Evolutionary conservation across 2,329 filamentous ascomycete genomes (phyloP).

Genomic region (Ophiostoma himal-ulmi): DNA sequence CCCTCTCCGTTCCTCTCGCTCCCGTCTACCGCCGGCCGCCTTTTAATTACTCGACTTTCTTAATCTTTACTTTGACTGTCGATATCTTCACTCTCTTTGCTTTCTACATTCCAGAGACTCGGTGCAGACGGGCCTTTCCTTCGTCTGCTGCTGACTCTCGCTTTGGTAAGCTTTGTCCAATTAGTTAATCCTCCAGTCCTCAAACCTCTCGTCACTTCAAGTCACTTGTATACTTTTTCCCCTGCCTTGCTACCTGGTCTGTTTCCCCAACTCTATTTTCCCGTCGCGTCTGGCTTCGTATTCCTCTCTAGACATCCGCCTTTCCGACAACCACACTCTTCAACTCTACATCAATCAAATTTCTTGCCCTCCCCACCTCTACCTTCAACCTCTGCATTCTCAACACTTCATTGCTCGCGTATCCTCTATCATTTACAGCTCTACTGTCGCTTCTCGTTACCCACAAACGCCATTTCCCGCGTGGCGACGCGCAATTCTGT

Average conservation of each 20-base stretch:
- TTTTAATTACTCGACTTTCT: slow-evolving; percentile 2
- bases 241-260: slow-evolving; percentile 2
- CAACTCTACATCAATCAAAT: not conserved
- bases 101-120: slow-evolving; percentile 22
- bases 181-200: not conserved
- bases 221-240: not conserved
- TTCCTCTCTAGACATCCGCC: not conserved
- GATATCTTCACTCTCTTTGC: slow-evolving; percentile 4
- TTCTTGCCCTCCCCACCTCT: not conserved
- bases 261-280: not conserved
- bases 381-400: not conserved
- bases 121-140: slow-evolving; percentile 24
- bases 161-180: slow-evolving; percentile 21
- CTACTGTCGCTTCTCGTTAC: not conserved
- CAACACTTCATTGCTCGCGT: not conserved
- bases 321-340: not conserved
- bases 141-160: slow-evolving; percentile 27
- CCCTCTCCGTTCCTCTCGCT: not conserved
- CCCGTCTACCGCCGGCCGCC: slow-evolving; percentile 12
- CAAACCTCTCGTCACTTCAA: not conserved
- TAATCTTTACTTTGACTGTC: not conserved
- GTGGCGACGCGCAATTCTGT: slow-evolving; percentile 5
- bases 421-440: not conserved
- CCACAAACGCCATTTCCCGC: slow-evolving; percentile 1
- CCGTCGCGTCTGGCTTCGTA: slow-evolving; percentile 4